Evolutionary conservation across 225 moss, liverwort and hornwort genomes (phyloP).

Genomic region (Sphagnum tenellum): DNA sequence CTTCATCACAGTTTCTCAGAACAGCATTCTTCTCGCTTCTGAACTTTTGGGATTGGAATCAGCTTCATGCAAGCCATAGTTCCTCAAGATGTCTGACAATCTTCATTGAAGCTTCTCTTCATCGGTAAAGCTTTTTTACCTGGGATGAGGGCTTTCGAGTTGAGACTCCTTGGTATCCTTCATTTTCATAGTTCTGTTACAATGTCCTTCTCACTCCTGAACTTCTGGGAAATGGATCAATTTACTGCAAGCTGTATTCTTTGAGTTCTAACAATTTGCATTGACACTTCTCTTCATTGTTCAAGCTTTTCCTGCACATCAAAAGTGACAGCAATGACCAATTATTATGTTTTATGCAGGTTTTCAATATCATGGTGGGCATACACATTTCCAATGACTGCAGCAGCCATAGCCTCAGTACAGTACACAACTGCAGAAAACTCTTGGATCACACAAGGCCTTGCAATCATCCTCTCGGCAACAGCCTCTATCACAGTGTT

Average conservation of each 20-base stretch:
- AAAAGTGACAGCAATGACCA: neutral
- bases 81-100: too few species aligned
- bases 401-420: constrained; percentile 30
- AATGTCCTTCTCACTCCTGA: too few species aligned
- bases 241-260: neutral
- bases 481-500: constrained; percentile 25
- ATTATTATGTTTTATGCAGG: constrained; percentile 12
- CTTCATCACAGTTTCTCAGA: too few species aligned
- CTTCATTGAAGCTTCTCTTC: too few species aligned
- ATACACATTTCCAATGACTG: constrained; percentile 48
- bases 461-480: constrained; percentile 23
- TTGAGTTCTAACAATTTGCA: neutral
- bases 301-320: neutral
- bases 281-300: neutral
- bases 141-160: too few species aligned
- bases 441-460: constrained; percentile 14
- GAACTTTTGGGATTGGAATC: too few species aligned
- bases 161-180: neutral
- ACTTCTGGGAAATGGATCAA: too few species aligned
- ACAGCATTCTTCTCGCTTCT: too few species aligned
- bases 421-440: constrained; percentile 24
- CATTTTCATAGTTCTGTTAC: neutral
- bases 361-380: constrained; percentile 53
- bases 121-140: too few species aligned
- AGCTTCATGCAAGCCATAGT: too few species aligned